Evolutionary conservation across 768 basidiomycete species (phyloP).

Genomic region (Tremella fuciformis): DNA sequence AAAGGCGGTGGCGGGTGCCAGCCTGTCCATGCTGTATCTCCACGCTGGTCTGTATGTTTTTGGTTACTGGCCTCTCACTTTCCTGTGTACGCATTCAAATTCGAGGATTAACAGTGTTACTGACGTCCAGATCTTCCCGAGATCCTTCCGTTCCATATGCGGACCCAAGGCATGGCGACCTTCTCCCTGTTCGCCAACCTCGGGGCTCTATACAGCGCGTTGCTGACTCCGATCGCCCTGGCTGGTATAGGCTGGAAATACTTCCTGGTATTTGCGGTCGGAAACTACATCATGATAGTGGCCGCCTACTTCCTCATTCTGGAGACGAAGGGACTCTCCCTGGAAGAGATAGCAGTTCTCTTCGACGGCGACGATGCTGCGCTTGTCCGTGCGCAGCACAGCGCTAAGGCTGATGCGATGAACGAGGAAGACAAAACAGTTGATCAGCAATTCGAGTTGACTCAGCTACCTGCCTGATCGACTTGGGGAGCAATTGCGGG

Average conservation of each 20-base stretch:
- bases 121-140: conserved; percentile 1
- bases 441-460: too few species aligned
- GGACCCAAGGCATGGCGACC: conserved; percentile 14
- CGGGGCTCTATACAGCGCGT: background rate
- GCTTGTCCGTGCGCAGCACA: too few species aligned
- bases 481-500: too few species aligned
- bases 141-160: conserved; percentile 12
- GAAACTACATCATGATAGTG: background rate
- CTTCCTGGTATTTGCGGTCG: background rate
- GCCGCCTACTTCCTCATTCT: background rate
- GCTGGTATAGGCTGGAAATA: conserved; percentile 13
- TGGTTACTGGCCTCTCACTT: background rate
- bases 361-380: too few species aligned
- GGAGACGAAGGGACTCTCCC: background rate
- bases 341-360: background rate
- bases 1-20: too few species aligned
- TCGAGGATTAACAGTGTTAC: background rate
- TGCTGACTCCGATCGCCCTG: conserved; percentile 21
- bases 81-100: background rate
- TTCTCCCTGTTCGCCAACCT: conserved; percentile 4
- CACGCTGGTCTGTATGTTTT: background rate
- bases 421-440: too few species aligned
- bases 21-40: background rate
- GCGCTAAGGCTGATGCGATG: too few species aligned
- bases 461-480: too few species aligned